A percentile compares a stretch with the other conserved stretches of the same genome.
Conservation (phyloP, 345 rosid species). For the Litchi chinensis region DNA sequence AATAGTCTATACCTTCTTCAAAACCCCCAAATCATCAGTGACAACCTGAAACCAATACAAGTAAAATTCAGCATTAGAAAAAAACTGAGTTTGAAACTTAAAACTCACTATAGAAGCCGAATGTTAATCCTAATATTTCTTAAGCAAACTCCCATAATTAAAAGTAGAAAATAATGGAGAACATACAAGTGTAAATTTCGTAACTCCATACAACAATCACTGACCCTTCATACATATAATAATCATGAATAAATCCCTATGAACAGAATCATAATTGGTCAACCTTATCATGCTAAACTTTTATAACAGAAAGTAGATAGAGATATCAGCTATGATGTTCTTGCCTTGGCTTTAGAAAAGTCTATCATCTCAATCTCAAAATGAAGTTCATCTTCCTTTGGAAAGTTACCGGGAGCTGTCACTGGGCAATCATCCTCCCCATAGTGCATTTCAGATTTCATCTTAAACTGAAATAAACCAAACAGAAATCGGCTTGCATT, state of each 20-base stretch:
- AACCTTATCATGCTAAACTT: neutral
- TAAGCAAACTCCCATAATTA: neutral
- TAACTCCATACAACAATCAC: neutral
- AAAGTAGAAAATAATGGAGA: neutral
- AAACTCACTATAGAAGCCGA: conserved; percentile 1
- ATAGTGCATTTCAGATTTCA: conserved; percentile 94
- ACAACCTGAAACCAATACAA: conserved; percentile 63
- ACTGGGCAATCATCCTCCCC: conserved; percentile 89
- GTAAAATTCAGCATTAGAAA: conserved; percentile 19
- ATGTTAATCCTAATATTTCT: neutral
- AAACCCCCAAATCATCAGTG: conserved; percentile 80
- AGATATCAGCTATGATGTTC: conserved; percentile 10
- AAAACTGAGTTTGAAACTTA: neutral
- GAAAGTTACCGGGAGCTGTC: conserved; percentile 64
- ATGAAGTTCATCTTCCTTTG: conserved; percentile 93
- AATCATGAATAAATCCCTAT: neutral
- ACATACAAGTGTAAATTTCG: neutral
- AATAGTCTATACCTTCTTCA: conserved; percentile 68
- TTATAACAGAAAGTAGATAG: neutral
- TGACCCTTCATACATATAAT: no score
- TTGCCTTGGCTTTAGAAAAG: conserved; percentile 85
- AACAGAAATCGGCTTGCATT: neutral
- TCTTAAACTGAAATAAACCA: conserved; percentile 68
- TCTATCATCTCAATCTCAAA: conserved; percentile 91
- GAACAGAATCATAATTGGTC: neutral